Conservation (phyloP, 257 asterid genomes). For the Perilla frutescens region DNA sequence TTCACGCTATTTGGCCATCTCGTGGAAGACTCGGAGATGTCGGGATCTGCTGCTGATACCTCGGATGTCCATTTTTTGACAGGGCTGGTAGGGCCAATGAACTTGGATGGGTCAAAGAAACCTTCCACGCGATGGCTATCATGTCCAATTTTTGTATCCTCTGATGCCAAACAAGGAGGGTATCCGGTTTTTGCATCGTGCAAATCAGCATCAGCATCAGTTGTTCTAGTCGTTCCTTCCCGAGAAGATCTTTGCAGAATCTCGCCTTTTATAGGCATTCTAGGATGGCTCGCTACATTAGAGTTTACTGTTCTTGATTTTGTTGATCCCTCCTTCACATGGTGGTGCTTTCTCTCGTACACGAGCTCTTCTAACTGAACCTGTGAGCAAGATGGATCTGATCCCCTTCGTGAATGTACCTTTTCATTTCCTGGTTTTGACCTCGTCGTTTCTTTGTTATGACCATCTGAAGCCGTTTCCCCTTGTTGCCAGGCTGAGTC, state of each 20-base stretch:
- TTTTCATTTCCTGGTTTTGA: conserved; percentile 36
- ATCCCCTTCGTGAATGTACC: conserved; percentile 37
- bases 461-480: conserved; percentile 30
- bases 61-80: conserved; percentile 70
- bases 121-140: conserved; percentile 36
- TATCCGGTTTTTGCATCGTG: conserved; percentile 26
- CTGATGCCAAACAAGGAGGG: neutral
- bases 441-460: conserved; percentile 21
- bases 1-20: conserved; percentile 45
- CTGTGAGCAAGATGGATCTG: conserved; percentile 28
- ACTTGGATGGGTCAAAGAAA: conserved; percentile 51
- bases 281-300: conserved; percentile 26
- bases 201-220: conserved; percentile 18
- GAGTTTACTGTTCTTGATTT: conserved; percentile 26
- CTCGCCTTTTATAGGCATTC: conserved; percentile 34
- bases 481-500: conserved; percentile 27
- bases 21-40: conserved; percentile 47
- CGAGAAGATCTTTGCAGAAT: conserved; percentile 27
- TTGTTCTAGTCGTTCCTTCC: conserved; percentile 28
- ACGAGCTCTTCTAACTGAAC: conserved; percentile 39
- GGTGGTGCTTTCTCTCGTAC: conserved; percentile 6
- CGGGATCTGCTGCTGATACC: conserved; percentile 40
- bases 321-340: conserved; percentile 23
- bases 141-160: conserved; percentile 26
- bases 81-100: conserved; percentile 59